Percentiles rank a stretch among this genome's conserved stretches.
phyloP scores from a whole-genome alignment of 1,284 basidiomycete species.

The Apiotrichum mycotoxinovorans region DNA sequence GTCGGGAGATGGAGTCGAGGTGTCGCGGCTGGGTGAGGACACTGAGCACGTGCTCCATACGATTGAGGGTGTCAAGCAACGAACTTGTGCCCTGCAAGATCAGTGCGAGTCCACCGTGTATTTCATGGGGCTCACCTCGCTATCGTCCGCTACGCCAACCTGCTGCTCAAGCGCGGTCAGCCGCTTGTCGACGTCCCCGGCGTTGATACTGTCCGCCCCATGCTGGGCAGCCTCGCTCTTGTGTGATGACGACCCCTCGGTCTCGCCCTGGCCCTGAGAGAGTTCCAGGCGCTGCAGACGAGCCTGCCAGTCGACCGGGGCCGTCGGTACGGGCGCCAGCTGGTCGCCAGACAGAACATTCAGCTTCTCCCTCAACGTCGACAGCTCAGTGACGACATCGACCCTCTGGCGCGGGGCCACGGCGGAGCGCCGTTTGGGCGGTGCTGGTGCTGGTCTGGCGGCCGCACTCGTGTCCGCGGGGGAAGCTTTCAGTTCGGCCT shows the following conservation, averaged over 20 bases:
- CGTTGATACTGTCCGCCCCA: background rate
- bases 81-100: conserved; percentile 2
- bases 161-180: conserved; percentile 73
- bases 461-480: background rate
- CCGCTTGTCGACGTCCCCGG: conserved; percentile 57
- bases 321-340: background rate
- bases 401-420: conserved; percentile 27
- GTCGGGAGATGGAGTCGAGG: conserved; percentile 90
- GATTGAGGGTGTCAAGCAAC: conserved; percentile 65
- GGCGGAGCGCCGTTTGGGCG: conserved; percentile 19
- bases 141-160: conserved; percentile 55
- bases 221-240: background rate
- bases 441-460: background rate
- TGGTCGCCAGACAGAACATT: conserved; percentile 8
- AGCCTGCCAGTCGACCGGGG: conserved; percentile 2
- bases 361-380: conserved; percentile 28
- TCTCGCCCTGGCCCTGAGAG: background rate
- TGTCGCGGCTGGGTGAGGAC: conserved; percentile 92
- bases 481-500: conserved; percentile 40
- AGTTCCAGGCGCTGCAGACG: background rate
- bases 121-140: background rate
- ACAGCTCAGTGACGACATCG: conserved; percentile 37
- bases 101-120: background rate
- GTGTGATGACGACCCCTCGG: background rate
- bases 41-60: conserved; percentile 71